phyloP scores from a whole-genome alignment of 139 green algal genomes.

The Chlamydomonas sp. region DNA sequence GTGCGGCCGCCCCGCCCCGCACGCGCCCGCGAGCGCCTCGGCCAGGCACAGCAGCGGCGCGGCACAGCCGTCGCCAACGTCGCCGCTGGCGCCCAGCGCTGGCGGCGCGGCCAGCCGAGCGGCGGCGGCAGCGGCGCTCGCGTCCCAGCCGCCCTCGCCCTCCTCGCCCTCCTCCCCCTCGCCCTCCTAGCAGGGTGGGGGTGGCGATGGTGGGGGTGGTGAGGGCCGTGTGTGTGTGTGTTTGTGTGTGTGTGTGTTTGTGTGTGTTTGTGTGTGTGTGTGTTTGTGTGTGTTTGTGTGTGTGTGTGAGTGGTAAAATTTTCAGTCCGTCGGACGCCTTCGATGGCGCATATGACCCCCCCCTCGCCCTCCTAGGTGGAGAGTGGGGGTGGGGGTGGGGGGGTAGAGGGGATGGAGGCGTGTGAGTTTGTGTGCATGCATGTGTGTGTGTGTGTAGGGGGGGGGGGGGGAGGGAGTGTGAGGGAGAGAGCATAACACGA shows the following conservation, averaged over 20 bases:
- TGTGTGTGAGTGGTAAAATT: too few species aligned
- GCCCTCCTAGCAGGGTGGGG: too few species aligned
- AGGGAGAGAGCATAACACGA: too few species aligned
- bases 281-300: too few species aligned
- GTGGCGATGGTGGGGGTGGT: too few species aligned
- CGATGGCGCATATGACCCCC: too few species aligned
- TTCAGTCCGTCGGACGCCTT: too few species aligned
- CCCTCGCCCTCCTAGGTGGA: too few species aligned
- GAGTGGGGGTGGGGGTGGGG: neutral
- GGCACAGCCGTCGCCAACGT: neutral
- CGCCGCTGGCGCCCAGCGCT: neutral
- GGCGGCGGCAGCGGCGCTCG: constrained; percentile 9
- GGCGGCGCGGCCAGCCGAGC: neutral
- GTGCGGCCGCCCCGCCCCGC: constrained; percentile 23
- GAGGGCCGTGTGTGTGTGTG: too few species aligned
- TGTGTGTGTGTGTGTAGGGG: constrained; percentile 3
- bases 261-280: too few species aligned
- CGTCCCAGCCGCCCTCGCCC: neutral
- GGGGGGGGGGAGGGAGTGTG: too few species aligned
- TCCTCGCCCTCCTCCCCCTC: neutral
- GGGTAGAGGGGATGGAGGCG: neutral
- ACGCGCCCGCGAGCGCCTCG: constrained; percentile 19
- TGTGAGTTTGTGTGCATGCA: neutral
- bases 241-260: too few species aligned
- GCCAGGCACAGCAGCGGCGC: constrained; percentile 11